A percentile compares a stretch with the other conserved stretches of the same genome.
These are phyloP conservation scores for Pichia ethanolica DNA, from an alignment of 805 yeast species.

Conservation along the genomic window DNA sequence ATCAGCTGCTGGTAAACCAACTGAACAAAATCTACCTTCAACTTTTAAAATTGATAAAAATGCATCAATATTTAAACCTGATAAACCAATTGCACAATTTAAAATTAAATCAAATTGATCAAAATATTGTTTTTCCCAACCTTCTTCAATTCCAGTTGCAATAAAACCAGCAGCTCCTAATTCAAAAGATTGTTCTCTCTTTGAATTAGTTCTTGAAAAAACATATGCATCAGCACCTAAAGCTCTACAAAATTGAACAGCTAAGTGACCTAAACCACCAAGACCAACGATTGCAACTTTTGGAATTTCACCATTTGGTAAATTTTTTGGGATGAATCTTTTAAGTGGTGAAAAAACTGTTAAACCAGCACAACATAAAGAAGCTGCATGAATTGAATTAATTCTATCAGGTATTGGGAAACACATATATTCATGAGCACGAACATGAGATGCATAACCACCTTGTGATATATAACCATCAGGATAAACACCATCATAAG, in stretches of 20 bases:
- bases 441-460: conserved; percentile 42
- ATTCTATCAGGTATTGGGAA: conserved; percentile 41
- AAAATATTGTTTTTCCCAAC: conserved; percentile 31
- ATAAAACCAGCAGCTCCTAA: conserved; percentile 37
- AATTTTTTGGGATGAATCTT: conserved; percentile 28
- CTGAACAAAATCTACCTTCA: conserved; percentile 38
- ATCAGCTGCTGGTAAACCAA: conserved; percentile 38
- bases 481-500: conserved; percentile 34
- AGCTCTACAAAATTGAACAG: conserved; percentile 37
- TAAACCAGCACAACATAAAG: conserved; percentile 46
- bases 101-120: conserved; percentile 35
- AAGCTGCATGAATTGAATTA: conserved; percentile 36
- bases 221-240: conserved; percentile 40
- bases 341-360: conserved; percentile 43
- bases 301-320: conserved; percentile 26
- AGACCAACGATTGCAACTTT: conserved; percentile 37
- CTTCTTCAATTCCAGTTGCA: conserved; percentile 36
- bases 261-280: conserved; percentile 43
- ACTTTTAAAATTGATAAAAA: conserved; percentile 29
- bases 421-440: conserved; percentile 38
- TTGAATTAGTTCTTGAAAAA: conserved; percentile 34
- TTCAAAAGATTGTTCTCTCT: conserved; percentile 32
- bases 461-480: conserved; percentile 33
- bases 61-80: conserved; percentile 30
- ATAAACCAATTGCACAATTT: conserved; percentile 35